Evolutionary conservation across 2,329 filamentous ascomycete genomes (phyloP).

Genomic region (Clathrospora elynae): DNA sequence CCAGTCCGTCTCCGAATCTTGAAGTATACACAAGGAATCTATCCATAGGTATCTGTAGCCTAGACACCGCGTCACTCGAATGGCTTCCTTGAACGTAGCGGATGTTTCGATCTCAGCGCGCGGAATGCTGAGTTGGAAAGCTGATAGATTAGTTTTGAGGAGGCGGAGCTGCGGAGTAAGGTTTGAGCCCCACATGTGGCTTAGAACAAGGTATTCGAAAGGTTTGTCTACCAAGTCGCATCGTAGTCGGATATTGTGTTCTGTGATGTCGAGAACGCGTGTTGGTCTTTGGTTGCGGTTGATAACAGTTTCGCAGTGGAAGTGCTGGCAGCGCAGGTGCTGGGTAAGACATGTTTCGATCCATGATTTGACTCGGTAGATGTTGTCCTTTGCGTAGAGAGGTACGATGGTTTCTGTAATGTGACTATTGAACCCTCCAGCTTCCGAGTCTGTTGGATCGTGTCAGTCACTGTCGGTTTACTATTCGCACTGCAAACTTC

Average conservation of each 20-base stretch:
- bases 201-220: constrained; percentile 13
- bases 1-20: constrained; percentile 21
- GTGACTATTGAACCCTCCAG: constrained; percentile 4
- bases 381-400: constrained; percentile 5
- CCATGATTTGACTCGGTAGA: constrained; percentile 9
- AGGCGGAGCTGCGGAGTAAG: not conserved
- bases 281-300: constrained; percentile 6
- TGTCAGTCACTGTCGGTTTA: too few relatives aligned
- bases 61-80: constrained; percentile 14
- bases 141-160: not conserved
- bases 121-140: constrained; percentile 7
- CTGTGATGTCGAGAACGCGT: constrained; percentile 8
- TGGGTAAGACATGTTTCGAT: constrained; percentile 4
- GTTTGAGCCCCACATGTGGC: constrained; percentile 19
- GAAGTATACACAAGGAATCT: constrained; percentile 28
- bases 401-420: constrained; percentile 1
- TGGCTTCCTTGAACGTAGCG: constrained; percentile 19
- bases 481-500: too few relatives aligned
- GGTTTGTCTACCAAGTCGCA: constrained; percentile 6
- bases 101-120: constrained; percentile 2
- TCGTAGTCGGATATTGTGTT: not conserved
- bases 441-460: constrained; percentile 1
- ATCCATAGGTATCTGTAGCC: constrained; percentile 31
- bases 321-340: constrained; percentile 7
- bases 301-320: constrained; percentile 5